Conservation (phyloP, 768 basidiomycete species). For the Leucocoprinus sp. region DNA sequence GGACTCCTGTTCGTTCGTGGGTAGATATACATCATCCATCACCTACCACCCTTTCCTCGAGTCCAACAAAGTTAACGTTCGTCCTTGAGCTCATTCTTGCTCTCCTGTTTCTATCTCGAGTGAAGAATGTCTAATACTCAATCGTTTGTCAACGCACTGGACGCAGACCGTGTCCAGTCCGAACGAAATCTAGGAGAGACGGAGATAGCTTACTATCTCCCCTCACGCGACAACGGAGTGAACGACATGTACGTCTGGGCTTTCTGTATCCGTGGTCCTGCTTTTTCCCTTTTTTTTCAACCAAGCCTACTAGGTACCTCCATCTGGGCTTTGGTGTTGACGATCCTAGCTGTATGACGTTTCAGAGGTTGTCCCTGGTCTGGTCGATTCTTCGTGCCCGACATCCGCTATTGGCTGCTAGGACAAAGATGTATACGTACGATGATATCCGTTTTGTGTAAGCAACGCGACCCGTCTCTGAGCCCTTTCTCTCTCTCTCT, state of each 20-base stretch:
- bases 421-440: conserved; percentile 51
- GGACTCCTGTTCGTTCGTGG: too few species aligned
- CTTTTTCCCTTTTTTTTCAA: too few species aligned
- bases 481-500: too few species aligned
- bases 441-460: conserved; percentile 63
- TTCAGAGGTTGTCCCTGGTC: conserved; percentile 41
- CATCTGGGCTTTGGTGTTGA: conserved; percentile 61
- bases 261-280: conserved; percentile 5
- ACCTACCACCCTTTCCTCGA: too few species aligned
- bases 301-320: conserved; percentile 51
- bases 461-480: conserved; percentile 17
- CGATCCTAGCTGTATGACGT: conserved; percentile 31
- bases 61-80: too few species aligned
- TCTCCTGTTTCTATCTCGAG: not conserved
- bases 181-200: conserved; percentile 65
- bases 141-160: not conserved
- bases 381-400: conserved; percentile 69
- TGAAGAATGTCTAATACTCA: not conserved
- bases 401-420: conserved; percentile 66
- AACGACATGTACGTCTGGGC: conserved; percentile 67
- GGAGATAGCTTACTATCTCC: conserved; percentile 74
- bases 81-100: not conserved
- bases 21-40: too few species aligned
- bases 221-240: conserved; percentile 68
- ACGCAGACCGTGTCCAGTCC: not conserved